Evolutionary conservation across 2,329 filamentous ascomycete species (phyloP), one percentile per base, ranked within the genome.

Genomic region (Pestalotiopsis sp.): DNA sequence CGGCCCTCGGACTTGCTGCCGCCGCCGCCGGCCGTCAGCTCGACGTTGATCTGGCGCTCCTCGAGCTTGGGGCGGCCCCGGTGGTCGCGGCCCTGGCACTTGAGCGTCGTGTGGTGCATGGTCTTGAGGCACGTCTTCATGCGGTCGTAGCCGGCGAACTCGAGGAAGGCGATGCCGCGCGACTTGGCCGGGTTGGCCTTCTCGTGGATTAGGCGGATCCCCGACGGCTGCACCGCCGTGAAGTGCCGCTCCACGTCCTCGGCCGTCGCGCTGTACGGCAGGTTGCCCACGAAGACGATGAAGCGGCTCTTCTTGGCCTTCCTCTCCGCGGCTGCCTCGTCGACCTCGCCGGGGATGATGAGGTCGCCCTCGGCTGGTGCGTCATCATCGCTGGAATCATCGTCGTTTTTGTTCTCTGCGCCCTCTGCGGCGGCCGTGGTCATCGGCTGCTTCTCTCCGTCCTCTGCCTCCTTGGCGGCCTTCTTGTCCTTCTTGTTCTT

Each of bases 51-150:
- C 81, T 91, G 92, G 74, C 95, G 86, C 65, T 90, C 82, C 17
- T 83, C 78, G 57, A 82, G 84, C 73, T 68, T 75, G 73, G 61
- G 57, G 59, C 68, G 39, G 80, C 83, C 75, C 82, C 83, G 49
- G 83, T 83, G 66, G 58, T 68, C 49, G 41, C 58, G 64, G 66
- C 14, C 14, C 69, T 87, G 86, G 83, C 70, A 73, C 9, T 66
- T 67, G 78, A 98, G 97, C 71, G 87, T 86, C 69, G 90, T 92
- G 82, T 98, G 95, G 82, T 98, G 95, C 82, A 95, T 95, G 72
- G 94, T 90, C 80, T 95, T 93, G 70, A 98, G 86, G 77, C 94
- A 97, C 39, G 93, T 96, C 85, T 97, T 93, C 94, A 97, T 97
- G 77, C 92, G 90, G 81, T 95, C 92, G 82, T 91, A 97, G 73